Conservation (phyloP, 139 green algal genomes). For the Volvox africanus region DNA sequence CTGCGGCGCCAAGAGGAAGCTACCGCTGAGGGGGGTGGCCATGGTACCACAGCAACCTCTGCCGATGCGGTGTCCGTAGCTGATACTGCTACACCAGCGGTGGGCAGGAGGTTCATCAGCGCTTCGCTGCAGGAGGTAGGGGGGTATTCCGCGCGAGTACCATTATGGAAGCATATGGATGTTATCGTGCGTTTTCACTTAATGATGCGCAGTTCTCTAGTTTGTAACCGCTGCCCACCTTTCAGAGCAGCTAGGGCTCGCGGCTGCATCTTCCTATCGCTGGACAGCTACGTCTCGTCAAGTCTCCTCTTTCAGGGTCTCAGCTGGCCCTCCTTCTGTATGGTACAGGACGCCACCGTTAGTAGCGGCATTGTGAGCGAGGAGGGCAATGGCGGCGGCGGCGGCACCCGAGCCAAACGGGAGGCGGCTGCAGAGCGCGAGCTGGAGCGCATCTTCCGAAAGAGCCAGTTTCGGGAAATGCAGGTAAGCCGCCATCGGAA, state of each 20-base stretch:
- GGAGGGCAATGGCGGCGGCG: neutral
- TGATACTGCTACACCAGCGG: neutral
- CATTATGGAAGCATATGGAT: neutral
- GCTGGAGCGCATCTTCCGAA: constrained; percentile 92
- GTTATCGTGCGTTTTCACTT: neutral
- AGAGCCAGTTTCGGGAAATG: constrained; percentile 87
- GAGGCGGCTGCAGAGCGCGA: constrained; percentile 73
- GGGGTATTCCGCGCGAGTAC: neutral
- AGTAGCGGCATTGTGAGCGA: neutral
- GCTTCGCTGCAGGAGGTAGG: neutral
- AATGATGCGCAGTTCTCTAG: too few species aligned
- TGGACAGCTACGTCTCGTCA: neutral
- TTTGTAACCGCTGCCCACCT: too few species aligned
- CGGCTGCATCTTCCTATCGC: neutral
- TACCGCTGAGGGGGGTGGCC: neutral
- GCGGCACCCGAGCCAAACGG: constrained; percentile 8
- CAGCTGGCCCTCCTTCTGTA: neutral
- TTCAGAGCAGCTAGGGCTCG: neutral
- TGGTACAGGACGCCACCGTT: neutral
- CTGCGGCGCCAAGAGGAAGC: neutral
- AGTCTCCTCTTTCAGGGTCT: neutral
- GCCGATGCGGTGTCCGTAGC: too few species aligned
- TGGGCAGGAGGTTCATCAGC: neutral
- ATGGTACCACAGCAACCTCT: neutral
- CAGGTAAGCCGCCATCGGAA: constrained; percentile 33